Percentiles rank a stretch among this genome's conserved stretches.
Evolutionary conservation across 192 early-diverging fungal species (phyloP).

Genomic region (Coemansia sp.): DNA sequence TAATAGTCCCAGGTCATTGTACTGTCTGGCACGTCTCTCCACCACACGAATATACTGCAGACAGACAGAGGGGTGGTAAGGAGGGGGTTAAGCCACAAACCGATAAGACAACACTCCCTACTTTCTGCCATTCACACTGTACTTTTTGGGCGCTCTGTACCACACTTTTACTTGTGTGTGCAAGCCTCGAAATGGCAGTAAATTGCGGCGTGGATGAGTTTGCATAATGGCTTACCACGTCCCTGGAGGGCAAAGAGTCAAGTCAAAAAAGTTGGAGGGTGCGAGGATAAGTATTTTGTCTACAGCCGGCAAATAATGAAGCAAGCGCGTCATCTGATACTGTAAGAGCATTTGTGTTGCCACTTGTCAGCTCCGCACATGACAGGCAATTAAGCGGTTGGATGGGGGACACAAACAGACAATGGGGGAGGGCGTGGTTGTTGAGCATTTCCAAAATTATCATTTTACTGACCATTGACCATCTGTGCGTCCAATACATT

Average conservation of each 20-base stretch:
- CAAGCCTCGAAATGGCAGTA: neutral
- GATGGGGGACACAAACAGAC: neutral
- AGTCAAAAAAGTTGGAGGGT: neutral
- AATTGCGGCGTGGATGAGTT: neutral
- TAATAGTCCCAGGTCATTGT: neutral
- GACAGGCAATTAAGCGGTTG: constrained; percentile 3
- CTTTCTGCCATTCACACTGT: neutral
- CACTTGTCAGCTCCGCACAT: neutral
- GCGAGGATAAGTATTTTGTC: neutral
- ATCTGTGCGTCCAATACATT: constrained; percentile 3
- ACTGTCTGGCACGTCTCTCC: neutral
- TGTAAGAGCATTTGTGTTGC: neutral
- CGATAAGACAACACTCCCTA: neutral
- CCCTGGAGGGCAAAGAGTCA: neutral
- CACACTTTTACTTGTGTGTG: constrained; percentile 4
- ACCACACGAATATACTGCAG: neutral
- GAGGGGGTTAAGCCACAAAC: neutral
- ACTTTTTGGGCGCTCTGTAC: neutral
- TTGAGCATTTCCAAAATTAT: neutral
- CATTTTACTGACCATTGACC: neutral
- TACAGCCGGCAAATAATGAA: neutral
- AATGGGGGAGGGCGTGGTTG: neutral
- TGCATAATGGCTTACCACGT: constrained; percentile 5
- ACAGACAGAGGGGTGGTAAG: neutral
- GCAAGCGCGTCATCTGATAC: constrained; percentile 1